Evolutionary conservation across 768 basidiomycete genomes (phyloP).

Genomic region (Lactarius vividus): DNA sequence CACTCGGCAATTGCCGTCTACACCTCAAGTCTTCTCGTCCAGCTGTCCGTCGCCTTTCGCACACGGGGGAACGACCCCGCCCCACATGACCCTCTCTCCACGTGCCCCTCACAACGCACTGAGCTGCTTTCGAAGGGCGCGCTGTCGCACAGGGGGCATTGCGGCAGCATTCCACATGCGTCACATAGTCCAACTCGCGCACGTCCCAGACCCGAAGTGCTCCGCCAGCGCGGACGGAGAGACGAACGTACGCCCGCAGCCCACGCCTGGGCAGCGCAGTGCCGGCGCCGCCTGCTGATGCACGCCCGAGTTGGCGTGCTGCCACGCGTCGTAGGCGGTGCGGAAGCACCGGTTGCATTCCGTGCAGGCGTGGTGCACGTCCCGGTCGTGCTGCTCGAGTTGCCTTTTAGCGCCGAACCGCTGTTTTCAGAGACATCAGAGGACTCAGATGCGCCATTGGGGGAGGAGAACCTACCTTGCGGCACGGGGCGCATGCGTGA

Average conservation of each 20-base stretch:
- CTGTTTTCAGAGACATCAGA: not conserved
- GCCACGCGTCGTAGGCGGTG: conserved; percentile 37
- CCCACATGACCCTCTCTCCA: conserved; percentile 2
- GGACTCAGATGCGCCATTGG: too few relatives aligned
- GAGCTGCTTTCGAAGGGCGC: too few relatives aligned
- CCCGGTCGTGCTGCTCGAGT: conserved; percentile 15
- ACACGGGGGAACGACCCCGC: conserved; percentile 10
- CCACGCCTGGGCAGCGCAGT: conserved; percentile 37
- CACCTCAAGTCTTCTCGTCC: not conserved
- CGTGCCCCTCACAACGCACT: conserved; percentile 3
- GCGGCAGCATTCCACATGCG: too few relatives aligned
- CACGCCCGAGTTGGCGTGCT: conserved; percentile 52
- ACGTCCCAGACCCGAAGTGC: too few relatives aligned
- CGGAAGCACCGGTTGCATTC: conserved; percentile 45
- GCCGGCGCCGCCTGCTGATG: conserved; percentile 41
- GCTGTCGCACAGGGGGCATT: too few relatives aligned
- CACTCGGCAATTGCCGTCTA: not conserved
- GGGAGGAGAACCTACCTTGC: not conserved
- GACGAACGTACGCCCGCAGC: conserved; percentile 48
- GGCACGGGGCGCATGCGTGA: not conserved
- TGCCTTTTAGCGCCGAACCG: not conserved
- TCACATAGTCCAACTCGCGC: too few relatives aligned
- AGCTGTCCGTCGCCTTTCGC: conserved; percentile 1
- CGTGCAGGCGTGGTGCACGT: conserved; percentile 39
- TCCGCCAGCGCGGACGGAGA: conserved; percentile 46